Evolutionary conservation across 257 asterid genomes (phyloP).

Genomic region (Fraxinus excelsior): DNA sequence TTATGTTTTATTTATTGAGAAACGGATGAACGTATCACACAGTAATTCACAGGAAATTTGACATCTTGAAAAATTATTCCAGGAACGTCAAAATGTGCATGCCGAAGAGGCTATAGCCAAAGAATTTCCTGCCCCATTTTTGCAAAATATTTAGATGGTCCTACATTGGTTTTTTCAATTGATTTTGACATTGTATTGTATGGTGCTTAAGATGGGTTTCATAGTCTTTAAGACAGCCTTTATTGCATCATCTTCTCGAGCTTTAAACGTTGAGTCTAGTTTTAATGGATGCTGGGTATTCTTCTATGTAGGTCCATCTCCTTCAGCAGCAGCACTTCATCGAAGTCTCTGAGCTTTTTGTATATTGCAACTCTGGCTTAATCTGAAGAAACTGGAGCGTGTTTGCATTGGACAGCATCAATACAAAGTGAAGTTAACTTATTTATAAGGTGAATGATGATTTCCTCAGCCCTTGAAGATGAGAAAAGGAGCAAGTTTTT

Average conservation of each 20-base stretch:
- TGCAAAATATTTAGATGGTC: neutral
- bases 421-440: neutral
- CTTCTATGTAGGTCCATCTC: neutral
- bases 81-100: too few species aligned
- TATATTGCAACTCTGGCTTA: neutral
- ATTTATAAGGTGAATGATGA: neutral
- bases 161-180: too few species aligned
- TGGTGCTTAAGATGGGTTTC: neutral
- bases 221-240: neutral
- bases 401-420: neutral
- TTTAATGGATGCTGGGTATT: neutral
- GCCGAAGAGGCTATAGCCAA: too few species aligned
- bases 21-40: neutral
- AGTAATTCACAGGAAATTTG: neutral
- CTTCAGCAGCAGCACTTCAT: neutral
- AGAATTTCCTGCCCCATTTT: too few species aligned
- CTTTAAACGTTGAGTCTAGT: neutral
- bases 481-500: neutral
- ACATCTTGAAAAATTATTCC: neutral
- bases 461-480: neutral
- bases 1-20: neutral
- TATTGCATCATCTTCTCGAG: neutral
- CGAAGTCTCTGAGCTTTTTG: neutral
- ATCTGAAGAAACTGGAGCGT: neutral
- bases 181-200: neutral